phyloP scores from a whole-genome alignment of 2,329 filamentous ascomycete genomes.

The Curvularia hawaiiensis region DNA sequence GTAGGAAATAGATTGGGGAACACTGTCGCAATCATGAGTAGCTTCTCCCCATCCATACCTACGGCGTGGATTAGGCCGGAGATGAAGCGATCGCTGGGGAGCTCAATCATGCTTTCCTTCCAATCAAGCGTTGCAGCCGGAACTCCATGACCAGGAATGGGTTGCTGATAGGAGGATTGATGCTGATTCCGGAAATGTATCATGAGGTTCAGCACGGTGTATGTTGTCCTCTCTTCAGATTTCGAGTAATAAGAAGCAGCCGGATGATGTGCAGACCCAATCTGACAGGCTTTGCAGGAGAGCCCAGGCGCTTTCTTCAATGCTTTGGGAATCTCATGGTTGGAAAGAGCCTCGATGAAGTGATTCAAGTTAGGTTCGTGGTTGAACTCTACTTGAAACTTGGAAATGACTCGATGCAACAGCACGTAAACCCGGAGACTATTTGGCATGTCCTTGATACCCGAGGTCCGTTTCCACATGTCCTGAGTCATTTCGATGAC shows the following conservation, averaged over 20 bases:
- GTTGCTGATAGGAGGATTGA: conserved; percentile 32
- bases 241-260: conserved; percentile 43
- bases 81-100: conserved; percentile 59
- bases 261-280: conserved; percentile 33
- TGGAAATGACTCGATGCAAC: conserved; percentile 65
- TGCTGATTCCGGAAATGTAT: conserved; percentile 66
- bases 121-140: conserved; percentile 53
- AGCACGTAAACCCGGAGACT: conserved; percentile 67
- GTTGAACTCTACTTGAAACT: conserved; percentile 63
- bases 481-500: conserved; percentile 59
- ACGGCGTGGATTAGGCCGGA: conserved; percentile 55
- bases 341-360: conserved; percentile 54
- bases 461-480: conserved; percentile 66
- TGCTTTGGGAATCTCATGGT: conserved; percentile 48
- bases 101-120: conserved; percentile 65
- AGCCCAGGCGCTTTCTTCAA: conserved; percentile 53
- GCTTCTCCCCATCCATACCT: conserved; percentile 63
- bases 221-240: conserved; percentile 48
- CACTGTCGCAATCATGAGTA: conserved; percentile 57
- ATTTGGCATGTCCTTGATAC: conserved; percentile 65
- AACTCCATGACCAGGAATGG: conserved; percentile 32
- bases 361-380: conserved; percentile 63
- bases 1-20: conserved; percentile 54
- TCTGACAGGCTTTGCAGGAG: conserved; percentile 51
- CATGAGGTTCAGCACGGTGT: conserved; percentile 60